Evolutionary conservation across 2,329 filamentous ascomycete genomes (phyloP).

Genomic region (Fusarium neocosmosporiellum): DNA sequence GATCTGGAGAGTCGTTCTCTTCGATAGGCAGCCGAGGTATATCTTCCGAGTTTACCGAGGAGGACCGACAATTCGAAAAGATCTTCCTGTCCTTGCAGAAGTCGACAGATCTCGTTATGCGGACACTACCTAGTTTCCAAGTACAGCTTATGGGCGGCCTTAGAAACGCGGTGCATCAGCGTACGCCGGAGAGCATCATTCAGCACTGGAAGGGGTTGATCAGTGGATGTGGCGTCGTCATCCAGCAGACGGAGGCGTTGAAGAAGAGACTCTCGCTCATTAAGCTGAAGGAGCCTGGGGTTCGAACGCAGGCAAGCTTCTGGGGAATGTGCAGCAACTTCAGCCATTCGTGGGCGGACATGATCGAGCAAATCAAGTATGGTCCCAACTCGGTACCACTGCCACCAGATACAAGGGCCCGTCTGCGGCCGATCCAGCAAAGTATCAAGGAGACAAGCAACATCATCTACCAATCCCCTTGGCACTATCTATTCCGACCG

Average conservation of each 20-base stretch:
- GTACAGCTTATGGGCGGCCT: slow-evolving; percentile 73
- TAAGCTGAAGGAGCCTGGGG: slow-evolving; percentile 85
- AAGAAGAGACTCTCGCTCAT: slow-evolving; percentile 80
- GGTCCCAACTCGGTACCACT: slow-evolving; percentile 63
- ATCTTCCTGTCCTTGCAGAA: slow-evolving; percentile 82
- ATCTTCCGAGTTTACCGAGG: slow-evolving; percentile 74
- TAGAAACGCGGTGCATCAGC: slow-evolving; percentile 70
- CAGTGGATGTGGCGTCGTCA: slow-evolving; percentile 74
- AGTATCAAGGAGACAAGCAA: slow-evolving; percentile 83
- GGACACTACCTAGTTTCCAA: slow-evolving; percentile 76
- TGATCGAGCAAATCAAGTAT: slow-evolving; percentile 70
- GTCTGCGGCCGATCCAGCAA: slow-evolving; percentile 84
- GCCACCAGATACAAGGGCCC: slow-evolving; percentile 74
- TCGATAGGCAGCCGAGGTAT: slow-evolving; percentile 61
- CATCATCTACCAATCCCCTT: slow-evolving; percentile 72
- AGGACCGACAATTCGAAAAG: slow-evolving; percentile 83
- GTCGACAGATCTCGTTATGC: slow-evolving; percentile 79
- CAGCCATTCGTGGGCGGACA: slow-evolving; percentile 75
- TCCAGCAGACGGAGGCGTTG: slow-evolving; percentile 79
- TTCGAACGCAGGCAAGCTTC: slow-evolving; percentile 71
- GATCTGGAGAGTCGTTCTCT: slow-evolving; percentile 84
- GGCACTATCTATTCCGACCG: slow-evolving; percentile 58
- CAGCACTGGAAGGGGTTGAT: slow-evolving; percentile 78
- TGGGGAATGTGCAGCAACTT: slow-evolving; percentile 81
- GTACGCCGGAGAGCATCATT: slow-evolving; percentile 68